Conservation (phyloP, 2,329 filamentous ascomycete species). For the Parascedosporium putredinis region DNA sequence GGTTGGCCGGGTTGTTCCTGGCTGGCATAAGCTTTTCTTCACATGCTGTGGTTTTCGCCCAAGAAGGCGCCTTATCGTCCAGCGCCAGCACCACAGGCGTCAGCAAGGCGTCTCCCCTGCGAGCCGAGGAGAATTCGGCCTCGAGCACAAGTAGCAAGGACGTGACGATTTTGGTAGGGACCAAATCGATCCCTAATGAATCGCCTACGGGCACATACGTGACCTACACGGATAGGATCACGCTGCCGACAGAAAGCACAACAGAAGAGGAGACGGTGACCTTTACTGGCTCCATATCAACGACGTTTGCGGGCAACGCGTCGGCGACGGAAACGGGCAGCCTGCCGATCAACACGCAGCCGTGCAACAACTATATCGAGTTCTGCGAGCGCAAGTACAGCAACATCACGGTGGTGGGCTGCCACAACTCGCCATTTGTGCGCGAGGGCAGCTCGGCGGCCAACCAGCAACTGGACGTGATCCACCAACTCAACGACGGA, state of each 20-base stretch:
- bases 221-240: constrained; percentile 31
- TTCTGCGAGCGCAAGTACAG: constrained; percentile 68
- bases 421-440: constrained; percentile 76
- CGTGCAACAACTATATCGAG: constrained; percentile 71
- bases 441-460: constrained; percentile 59
- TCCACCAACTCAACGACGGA: constrained; percentile 67
- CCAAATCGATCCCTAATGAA: constrained; percentile 26
- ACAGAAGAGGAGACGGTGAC: constrained; percentile 24
- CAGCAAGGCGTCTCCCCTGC: background rate
- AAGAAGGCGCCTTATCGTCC: background rate
- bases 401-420: constrained; percentile 69
- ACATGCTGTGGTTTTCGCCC: background rate
- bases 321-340: constrained; percentile 30
- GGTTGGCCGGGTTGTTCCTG: background rate
- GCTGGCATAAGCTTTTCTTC: background rate
- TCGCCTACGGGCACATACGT: constrained; percentile 34
- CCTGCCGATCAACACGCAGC: constrained; percentile 58
- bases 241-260: constrained; percentile 22
- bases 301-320: constrained; percentile 27
- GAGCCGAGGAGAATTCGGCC: background rate
- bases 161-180: constrained; percentile 26
- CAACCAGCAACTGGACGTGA: constrained; percentile 62
- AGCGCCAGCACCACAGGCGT: constrained; percentile 6
- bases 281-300: constrained; percentile 36
- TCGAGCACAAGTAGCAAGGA: constrained; percentile 12